phyloP scores from a whole-genome alignment of 2,329 filamentous ascomycete genomes.

The Paracorniculantispora psalliotae region DNA sequence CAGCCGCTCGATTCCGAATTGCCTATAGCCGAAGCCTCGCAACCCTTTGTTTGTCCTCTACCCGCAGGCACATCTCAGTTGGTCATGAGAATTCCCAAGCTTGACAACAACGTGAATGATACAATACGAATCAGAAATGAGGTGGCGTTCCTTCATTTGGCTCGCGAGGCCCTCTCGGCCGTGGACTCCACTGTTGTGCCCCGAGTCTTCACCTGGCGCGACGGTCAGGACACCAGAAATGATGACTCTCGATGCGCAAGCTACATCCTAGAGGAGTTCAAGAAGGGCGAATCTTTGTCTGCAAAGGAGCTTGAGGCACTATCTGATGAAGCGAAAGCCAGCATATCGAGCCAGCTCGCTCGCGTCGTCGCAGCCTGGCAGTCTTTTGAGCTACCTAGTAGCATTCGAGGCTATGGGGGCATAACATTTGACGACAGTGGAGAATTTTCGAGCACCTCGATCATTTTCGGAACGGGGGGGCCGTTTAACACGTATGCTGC shows the following conservation, averaged over 20 bases:
- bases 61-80: slow-evolving; percentile 4
- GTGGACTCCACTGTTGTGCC: neutral
- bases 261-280: slow-evolving; percentile 13
- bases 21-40: neutral
- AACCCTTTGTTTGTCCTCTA: neutral
- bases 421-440: slow-evolving; percentile 10
- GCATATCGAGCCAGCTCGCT: slow-evolving; percentile 7
- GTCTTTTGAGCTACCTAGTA: neutral
- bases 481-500: slow-evolving; percentile 6
- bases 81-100: neutral
- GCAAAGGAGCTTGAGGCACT: neutral
- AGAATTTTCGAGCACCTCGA: neutral
- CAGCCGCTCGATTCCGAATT: neutral
- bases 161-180: neutral
- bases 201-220: slow-evolving; percentile 5
- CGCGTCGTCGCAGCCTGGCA: neutral
- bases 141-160: slow-evolving; percentile 2
- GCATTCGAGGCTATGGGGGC: slow-evolving; percentile 1
- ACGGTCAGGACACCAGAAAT: neutral
- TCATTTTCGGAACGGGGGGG: neutral
- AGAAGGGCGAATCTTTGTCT: neutral
- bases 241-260: neutral
- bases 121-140: slow-evolving; percentile 8
- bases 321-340: neutral
- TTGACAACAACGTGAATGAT: slow-evolving; percentile 11